These are phyloP conservation scores for Rhodotorula sp. DNA, from an alignment of 1,284 basidiomycete genomes.

Conservation along the genomic window DNA sequence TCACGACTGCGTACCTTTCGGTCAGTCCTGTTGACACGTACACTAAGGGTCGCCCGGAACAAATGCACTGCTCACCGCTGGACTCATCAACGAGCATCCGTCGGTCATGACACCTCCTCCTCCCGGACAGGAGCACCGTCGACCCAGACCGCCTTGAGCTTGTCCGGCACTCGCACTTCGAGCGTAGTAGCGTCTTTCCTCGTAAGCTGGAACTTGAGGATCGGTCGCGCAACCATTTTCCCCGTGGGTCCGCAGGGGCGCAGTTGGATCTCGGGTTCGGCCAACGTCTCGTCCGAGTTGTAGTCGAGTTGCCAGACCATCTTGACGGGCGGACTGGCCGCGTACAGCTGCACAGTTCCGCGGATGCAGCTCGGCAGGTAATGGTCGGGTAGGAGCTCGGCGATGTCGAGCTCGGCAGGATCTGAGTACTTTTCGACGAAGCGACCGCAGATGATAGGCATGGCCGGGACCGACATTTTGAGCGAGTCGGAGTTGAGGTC, in stretches of 20 bases:
- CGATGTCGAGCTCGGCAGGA: not conserved
- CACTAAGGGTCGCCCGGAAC: too few species aligned
- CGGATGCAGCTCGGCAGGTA: constrained; percentile 32
- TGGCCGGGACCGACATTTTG: constrained; percentile 16
- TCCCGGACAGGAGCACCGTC: not conserved
- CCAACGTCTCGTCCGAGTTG: not conserved
- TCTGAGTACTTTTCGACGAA: not conserved
- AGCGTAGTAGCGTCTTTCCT: constrained; percentile 17
- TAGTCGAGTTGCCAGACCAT: constrained; percentile 35
- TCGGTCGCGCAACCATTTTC: not conserved
- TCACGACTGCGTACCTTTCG: constrained; percentile 32
- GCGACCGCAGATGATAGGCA: constrained; percentile 1
- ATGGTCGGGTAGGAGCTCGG: constrained; percentile 1
- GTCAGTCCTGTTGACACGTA: too few species aligned
- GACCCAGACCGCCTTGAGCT: not conserved
- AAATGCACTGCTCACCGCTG: not conserved
- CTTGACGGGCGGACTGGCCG: not conserved
- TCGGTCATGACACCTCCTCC: constrained; percentile 32
- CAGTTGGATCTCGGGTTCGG: constrained; percentile 2
- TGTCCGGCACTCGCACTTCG: not conserved
- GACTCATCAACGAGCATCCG: constrained; percentile 25
- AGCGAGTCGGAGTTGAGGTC: constrained; percentile 27
- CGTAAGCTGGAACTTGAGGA: constrained; percentile 16
- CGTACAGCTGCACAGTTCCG: not conserved
- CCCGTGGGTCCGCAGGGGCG: not conserved